Conservation (phyloP, 2,329 filamentous ascomycete species). For the Fusarium sp. region DNA sequence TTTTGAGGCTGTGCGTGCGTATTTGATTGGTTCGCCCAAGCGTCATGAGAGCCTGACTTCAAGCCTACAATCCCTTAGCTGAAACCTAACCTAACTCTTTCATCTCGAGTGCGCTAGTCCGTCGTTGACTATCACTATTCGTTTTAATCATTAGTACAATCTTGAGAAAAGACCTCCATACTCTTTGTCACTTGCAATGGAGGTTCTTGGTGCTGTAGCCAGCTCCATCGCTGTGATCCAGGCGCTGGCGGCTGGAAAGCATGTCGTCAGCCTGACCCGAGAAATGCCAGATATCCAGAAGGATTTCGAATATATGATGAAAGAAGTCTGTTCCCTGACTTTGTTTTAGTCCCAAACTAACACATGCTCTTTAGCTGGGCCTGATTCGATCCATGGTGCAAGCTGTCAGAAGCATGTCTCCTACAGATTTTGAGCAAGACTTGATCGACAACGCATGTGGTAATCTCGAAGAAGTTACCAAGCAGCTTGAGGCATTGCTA, state of each 20-base stretch:
- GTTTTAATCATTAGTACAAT: rapidly evolving
- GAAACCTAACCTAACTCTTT: neutral
- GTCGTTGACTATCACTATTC: neutral
- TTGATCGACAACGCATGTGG: neutral
- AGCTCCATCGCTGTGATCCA: conserved; percentile 32
- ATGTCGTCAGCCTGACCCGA: conserved; percentile 13
- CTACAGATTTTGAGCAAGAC: neutral
- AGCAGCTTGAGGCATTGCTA: conserved; percentile 12
- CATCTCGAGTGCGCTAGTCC: neutral
- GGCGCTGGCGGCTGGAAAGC: conserved; percentile 17
- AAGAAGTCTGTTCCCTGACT: conserved; percentile 1
- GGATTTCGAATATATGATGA: conserved; percentile 22
- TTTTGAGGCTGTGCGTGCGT: conserved; percentile 6
- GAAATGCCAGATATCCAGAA: conserved; percentile 24
- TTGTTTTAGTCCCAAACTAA: neutral
- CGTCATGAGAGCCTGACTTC: conserved; percentile 8
- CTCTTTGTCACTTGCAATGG: conserved; percentile 2
- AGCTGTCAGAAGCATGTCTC: neutral
- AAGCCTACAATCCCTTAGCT: neutral
- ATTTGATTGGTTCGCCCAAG: conserved; percentile 15
- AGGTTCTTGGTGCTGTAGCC: conserved; percentile 27
- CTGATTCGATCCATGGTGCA: conserved; percentile 15
- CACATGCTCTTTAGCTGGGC: neutral
- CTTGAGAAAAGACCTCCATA: rapidly evolving
- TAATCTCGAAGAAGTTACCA: neutral